A percentile compares a stretch with the other conserved stretches of the same genome.
Conservation (phyloP, 495 filamentous ascomycete genomes). For the Penicillium robsamsonii region DNA sequence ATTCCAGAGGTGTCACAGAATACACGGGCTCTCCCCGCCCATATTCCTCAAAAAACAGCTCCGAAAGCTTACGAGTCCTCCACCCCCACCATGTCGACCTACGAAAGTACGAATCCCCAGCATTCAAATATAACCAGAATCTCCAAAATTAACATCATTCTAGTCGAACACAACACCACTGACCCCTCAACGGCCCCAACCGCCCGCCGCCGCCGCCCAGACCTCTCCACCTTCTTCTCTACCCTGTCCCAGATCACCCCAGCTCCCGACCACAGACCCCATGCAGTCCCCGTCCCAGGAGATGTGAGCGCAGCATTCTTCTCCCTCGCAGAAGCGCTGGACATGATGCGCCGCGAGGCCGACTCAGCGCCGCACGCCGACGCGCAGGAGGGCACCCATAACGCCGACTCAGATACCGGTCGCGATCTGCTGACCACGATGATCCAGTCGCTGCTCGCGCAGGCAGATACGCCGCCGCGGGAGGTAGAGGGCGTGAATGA, state of each 20-base stretch:
- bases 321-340: slow-evolving; percentile 58
- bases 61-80: slow-evolving; percentile 5
- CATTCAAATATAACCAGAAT: background rate
- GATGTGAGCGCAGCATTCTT: slow-evolving; percentile 65
- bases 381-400: slow-evolving; percentile 8
- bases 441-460: slow-evolving; percentile 58
- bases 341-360: slow-evolving; percentile 43
- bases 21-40: slow-evolving; percentile 19
- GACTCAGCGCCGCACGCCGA: slow-evolving; percentile 17
- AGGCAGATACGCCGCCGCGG: slow-evolving; percentile 63
- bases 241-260: slow-evolving; percentile 65
- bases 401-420: slow-evolving; percentile 11
- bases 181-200: slow-evolving; percentile 36
- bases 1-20: slow-evolving; percentile 15
- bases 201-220: slow-evolving; percentile 60
- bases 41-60: slow-evolving; percentile 2
- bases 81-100: slow-evolving; percentile 50
- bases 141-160: background rate
- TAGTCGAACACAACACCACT: slow-evolving; percentile 80
- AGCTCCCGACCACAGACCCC: slow-evolving; percentile 45
- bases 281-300: slow-evolving; percentile 68
- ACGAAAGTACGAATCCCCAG: slow-evolving; percentile 46
- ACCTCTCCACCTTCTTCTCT: slow-evolving; percentile 85
- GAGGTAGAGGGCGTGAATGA: slow-evolving; percentile 75
- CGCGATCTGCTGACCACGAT: slow-evolving; percentile 58